Conservation (phyloP, 1,284 basidiomycete species). For the Cystobasidium slooffiae region DNA sequence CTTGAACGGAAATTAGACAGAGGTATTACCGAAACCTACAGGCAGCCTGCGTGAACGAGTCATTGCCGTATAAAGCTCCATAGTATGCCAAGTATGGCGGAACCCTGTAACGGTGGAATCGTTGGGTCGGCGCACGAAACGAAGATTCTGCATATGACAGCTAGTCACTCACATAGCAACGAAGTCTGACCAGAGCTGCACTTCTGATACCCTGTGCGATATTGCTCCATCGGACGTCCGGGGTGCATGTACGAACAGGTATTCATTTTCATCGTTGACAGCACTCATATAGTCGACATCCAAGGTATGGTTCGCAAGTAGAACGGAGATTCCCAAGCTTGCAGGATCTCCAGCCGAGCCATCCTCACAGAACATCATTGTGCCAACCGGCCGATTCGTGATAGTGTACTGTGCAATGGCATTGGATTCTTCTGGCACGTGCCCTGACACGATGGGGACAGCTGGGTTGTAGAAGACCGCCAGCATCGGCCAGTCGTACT, state of each 20-base stretch:
- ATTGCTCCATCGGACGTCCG: conserved; percentile 75
- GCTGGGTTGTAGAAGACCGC: conserved; percentile 65
- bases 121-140: not conserved
- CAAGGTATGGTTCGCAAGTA: conserved; percentile 64
- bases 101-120: not conserved
- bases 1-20: not conserved
- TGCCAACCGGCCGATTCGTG: conserved; percentile 1
- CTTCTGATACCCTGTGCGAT: conserved; percentile 70
- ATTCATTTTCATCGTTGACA: conserved; percentile 45
- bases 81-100: conserved; percentile 88
- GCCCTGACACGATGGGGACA: conserved; percentile 44
- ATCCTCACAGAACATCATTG: conserved; percentile 56
- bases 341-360: conserved; percentile 80
- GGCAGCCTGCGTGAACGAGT: conserved; percentile 69
- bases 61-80: conserved; percentile 71
- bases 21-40: conserved; percentile 17
- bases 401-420: conserved; percentile 37
- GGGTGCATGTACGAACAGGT: conserved; percentile 46
- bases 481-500: conserved; percentile 67
- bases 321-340: conserved; percentile 75
- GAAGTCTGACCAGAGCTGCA: conserved; percentile 60
- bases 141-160: not conserved
- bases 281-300: conserved; percentile 38
- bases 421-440: conserved; percentile 38
- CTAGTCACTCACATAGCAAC: conserved; percentile 16